Evolutionary conservation across 257 asterid genomes (phyloP), one percentile per base, ranked within the genome.

Genomic region (Jacaranda mimosifolia): DNA sequence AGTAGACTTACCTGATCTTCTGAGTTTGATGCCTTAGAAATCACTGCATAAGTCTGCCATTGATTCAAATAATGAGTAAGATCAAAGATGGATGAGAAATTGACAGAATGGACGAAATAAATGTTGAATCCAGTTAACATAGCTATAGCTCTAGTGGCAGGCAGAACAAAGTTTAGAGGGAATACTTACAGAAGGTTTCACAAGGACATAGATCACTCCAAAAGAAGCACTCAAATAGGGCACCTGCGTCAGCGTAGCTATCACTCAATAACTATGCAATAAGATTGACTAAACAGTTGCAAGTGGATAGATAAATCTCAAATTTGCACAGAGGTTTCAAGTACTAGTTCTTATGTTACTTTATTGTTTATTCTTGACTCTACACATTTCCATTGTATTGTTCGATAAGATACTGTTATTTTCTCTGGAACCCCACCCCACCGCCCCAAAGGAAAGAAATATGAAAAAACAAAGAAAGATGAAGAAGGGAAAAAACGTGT

Each of bases 141-240:
- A 62, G 64, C 36, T 17, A 46, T 17, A 40, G 67, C 32, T n/a
- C 6, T 55, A 66, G 40, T 0, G 17, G 63, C 43, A 18, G 48
- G 19, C 35, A 36, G 58, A 81, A 76, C 40, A 38, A 39, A 18
- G 77, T 0, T 56, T 15, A 10, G n/a, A n/a, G 18, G 35, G 46
- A 55, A 42, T 52, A 89, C 99, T 89, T 80, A 95, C 99, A 63
- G 96, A 70, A 26, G 99, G 99, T 83, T 90, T 95, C 79, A 91
- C 97, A n/a, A 95, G 97, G 80, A 95, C 75, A 65, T 86, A 89
- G 79, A 95, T 76, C 64, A 95, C 94, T 80, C 99, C 98, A 62
- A 95, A 89, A 1, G 97, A 87, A 70, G 97, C 97, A 81, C 97
- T 87, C 17, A 95, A 51, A 81, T 95, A 95, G 4, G 99, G 92